Evolutionary conservation across 2,329 filamentous ascomycete species (phyloP).

Genomic region (Venturia oleaginea): DNA sequence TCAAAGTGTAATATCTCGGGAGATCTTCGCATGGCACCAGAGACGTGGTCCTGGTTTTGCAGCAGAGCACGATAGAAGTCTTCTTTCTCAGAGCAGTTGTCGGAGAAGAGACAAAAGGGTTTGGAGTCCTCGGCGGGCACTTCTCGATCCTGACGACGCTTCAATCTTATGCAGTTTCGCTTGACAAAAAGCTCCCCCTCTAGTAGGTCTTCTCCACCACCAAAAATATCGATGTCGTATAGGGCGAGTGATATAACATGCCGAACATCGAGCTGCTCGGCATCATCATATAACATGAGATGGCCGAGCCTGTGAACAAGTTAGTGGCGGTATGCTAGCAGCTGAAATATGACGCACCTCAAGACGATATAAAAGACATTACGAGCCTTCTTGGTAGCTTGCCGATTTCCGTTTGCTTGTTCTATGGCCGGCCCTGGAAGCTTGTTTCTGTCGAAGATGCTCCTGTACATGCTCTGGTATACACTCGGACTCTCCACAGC

Average conservation of each 20-base stretch:
- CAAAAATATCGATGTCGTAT: slow-evolving; percentile 77
- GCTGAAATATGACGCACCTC: slow-evolving; percentile 43
- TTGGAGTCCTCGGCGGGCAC: slow-evolving; percentile 57
- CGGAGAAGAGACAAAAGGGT: slow-evolving; percentile 89
- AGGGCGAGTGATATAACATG: slow-evolving; percentile 91
- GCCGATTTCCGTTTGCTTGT: slow-evolving; percentile 39
- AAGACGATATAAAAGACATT: slow-evolving; percentile 93
- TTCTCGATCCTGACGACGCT: slow-evolving; percentile 50
- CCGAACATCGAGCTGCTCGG: slow-evolving; percentile 88
- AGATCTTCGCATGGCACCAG: slow-evolving; percentile 35
- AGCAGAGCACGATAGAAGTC: slow-evolving; percentile 95
- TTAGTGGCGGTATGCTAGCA: slow-evolving; percentile 13
- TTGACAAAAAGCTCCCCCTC: slow-evolving; percentile 96
- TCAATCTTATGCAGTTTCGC: slow-evolving; percentile 75
- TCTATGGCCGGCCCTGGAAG: slow-evolving; percentile 51
- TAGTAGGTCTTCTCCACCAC: slow-evolving; percentile 65
- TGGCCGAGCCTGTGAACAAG: slow-evolving; percentile 64
- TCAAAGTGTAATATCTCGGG: slow-evolving; percentile 72
- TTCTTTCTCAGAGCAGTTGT: slow-evolving; percentile 93
- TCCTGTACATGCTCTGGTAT: slow-evolving; percentile 96
- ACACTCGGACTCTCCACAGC: slow-evolving; percentile 81
- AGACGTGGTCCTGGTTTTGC: slow-evolving; percentile 40
- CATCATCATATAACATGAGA: slow-evolving; percentile 94
- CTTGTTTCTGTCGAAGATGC: slow-evolving; percentile 70
- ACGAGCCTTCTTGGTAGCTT: slow-evolving; percentile 51